phyloP scores from a whole-genome alignment of 495 filamentous ascomycete genomes.

The Collariella sp. region DNA sequence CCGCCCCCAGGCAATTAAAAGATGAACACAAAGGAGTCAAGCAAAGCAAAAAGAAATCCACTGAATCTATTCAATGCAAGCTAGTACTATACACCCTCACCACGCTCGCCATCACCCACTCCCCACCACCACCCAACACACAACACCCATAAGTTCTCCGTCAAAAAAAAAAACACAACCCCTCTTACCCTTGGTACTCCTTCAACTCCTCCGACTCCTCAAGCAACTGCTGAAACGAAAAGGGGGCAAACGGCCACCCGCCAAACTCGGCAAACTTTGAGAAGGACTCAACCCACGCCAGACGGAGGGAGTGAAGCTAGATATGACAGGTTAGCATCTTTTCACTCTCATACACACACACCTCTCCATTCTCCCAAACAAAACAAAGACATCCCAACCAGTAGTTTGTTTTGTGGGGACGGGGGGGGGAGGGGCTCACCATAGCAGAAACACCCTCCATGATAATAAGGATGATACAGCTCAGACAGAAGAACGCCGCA shows the following conservation, averaged over 20 bases:
- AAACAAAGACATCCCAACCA: too few relatives aligned
- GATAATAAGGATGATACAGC: conserved; percentile 60
- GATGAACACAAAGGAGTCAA: too few relatives aligned
- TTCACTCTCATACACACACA: background rate
- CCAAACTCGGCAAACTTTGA: conserved; percentile 98
- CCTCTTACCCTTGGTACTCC: conserved; percentile 34
- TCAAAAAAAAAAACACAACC: background rate
- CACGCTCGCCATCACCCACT: background rate
- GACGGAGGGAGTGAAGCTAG: conserved; percentile 75
- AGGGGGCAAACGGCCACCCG: conserved; percentile 83
- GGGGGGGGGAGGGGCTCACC: conserved; percentile 27
- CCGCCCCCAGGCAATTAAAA: too few relatives aligned
- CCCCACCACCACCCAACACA: background rate
- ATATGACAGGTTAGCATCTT: background rate
- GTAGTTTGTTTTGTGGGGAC: background rate
- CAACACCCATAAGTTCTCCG: background rate
- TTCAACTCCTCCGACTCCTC: conserved; percentile 65
- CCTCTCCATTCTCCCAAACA: too few relatives aligned
- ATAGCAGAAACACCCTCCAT: conserved; percentile 46
- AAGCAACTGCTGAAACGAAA: conserved; percentile 78
- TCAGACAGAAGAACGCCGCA: conserved; percentile 80
- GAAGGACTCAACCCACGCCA: conserved; percentile 99
- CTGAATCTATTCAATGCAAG: too few relatives aligned
- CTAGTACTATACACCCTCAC: too few relatives aligned
- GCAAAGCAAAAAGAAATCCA: too few relatives aligned